These are phyloP conservation scores for Aspergillus fijiensis DNA, from an alignment of 2,329 filamentous ascomycete genomes.

Conservation along the genomic window DNA sequence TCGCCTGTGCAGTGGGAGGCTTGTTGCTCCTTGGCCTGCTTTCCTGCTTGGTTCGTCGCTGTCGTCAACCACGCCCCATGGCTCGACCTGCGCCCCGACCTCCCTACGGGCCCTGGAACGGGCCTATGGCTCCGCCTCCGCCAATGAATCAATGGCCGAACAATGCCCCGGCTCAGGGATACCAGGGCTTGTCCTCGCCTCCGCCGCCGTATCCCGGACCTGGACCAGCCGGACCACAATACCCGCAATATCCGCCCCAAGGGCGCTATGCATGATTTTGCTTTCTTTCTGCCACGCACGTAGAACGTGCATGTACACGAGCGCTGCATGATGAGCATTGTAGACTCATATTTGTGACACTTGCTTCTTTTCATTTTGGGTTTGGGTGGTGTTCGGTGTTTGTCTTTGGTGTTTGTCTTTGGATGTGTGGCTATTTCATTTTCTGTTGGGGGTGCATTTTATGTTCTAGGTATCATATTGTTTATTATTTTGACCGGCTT, in stretches of 20 bases:
- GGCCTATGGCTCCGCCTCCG: constrained; percentile 14
- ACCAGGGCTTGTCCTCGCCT: constrained; percentile 25
- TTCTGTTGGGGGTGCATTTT: background rate
- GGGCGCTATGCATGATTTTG: constrained; percentile 28
- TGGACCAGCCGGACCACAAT: background rate
- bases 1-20: constrained; percentile 69
- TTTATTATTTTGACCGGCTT: background rate
- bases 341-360: background rate
- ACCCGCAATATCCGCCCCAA: constrained; percentile 5
- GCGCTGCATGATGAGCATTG: constrained; percentile 6
- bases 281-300: constrained; percentile 6
- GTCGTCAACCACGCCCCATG: constrained; percentile 43
- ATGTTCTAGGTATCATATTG: background rate
- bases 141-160: constrained; percentile 27
- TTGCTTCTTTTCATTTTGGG: background rate
- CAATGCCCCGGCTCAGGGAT: constrained; percentile 21
- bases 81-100: constrained; percentile 20
- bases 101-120: constrained; percentile 15
- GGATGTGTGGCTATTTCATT: background rate
- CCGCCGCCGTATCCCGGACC: constrained; percentile 22
- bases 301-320: constrained; percentile 2
- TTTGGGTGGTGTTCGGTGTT: background rate
- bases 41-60: constrained; percentile 64
- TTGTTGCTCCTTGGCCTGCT: constrained; percentile 69
- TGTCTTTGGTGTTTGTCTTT: background rate